Evolutionary conservation across 163 green algal genomes (phyloP), one percentile per base, ranked within the genome.

Genomic region (Botryococcus braunii): DNA sequence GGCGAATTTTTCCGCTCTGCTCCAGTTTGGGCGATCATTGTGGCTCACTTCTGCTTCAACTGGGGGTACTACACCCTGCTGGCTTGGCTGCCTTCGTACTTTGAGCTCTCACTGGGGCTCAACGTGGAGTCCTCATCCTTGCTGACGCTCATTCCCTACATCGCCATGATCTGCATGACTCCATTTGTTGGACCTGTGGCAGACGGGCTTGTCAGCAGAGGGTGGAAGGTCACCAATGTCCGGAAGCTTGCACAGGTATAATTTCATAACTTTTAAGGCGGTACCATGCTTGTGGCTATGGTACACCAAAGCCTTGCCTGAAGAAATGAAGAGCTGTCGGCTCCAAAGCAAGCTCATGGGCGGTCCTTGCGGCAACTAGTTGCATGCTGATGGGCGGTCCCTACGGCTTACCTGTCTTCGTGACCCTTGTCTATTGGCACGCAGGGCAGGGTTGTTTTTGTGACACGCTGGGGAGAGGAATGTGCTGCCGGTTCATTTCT

Each of bases 1-100:
- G 74, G 79, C 7, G 77, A 74, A 8, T 95, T 99, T 62, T 77
- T 96, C 66, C 74, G 58, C 31, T 88, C 74, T 4, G 32, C 70
- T 0, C 74, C 91, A 0, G 88, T 98, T 23, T 94, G 89, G 86
- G 91, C 93, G 0, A 82, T 98, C 52, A 96, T 92, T n/a, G 83
- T 87, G 4, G 89, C 88, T 4, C 94, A 98, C 83, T 98, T 97
- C 64, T 96, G 89, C 83, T 94, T 92, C 83, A 97, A 99, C 81
- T 98, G 91, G 88, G 89, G 90, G 58, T 93, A 97, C 77, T 98
- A 97, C 79, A 93, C 86, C 1, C 82, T 98, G 55, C 83, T 97
- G 43, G 87, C 92, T 7, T 99, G 94, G 94, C 85, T 98, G 77
- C 94, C 94, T 8, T 90, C 82, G 5, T 99, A 96, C 82, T 98